Evolutionary conservation across 768 basidiomycete species (phyloP).

Genomic region (Termitomyces titanicus): DNA sequence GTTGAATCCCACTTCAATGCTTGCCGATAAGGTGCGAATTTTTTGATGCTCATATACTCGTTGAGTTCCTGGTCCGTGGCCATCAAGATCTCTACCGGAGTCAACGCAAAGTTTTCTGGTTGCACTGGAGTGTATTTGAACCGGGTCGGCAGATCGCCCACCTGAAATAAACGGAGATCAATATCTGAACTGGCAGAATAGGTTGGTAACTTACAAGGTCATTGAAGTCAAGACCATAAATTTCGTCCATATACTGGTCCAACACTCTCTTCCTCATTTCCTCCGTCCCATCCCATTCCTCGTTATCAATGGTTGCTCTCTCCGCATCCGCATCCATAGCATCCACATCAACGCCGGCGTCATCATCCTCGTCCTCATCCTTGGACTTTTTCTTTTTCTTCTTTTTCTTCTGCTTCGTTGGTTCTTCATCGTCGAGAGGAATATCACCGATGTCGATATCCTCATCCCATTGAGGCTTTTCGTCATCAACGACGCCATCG

Average conservation of each 20-base stretch:
- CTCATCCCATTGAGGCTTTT: conserved; percentile 89
- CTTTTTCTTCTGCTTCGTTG: conserved; percentile 50
- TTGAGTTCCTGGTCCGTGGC: conserved; percentile 94
- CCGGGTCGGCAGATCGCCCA: conserved; percentile 85
- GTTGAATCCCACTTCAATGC: conserved; percentile 57
- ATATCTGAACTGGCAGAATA: conserved; percentile 1
- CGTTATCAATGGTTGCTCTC: conserved; percentile 42
- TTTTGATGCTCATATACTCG: conserved; percentile 84
- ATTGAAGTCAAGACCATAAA: conserved; percentile 91
- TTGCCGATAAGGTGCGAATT: conserved; percentile 85
- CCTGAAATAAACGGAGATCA: conserved; percentile 38
- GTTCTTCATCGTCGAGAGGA: conserved; percentile 26
- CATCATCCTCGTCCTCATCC: conserved; percentile 39
- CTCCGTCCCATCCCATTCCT: conserved; percentile 86
- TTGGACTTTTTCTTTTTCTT: conserved; percentile 38
- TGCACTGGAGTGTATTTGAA: conserved; percentile 86
- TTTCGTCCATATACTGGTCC: conserved; percentile 87
- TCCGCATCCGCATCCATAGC: conserved; percentile 44
- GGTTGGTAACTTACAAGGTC: conserved; percentile 66
- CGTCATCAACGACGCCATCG: conserved; percentile 33
- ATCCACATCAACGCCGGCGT: conserved; percentile 58
- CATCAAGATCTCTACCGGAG: conserved; percentile 82
- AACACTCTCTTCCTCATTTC: conserved; percentile 82
- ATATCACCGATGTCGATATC: conserved; percentile 83
- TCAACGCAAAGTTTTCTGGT: conserved; percentile 61